Base-by-base conservation (phyloP, 2,329 filamentous ascomycete genomes). In the Myriosclerotinia curreyana region DNA sequence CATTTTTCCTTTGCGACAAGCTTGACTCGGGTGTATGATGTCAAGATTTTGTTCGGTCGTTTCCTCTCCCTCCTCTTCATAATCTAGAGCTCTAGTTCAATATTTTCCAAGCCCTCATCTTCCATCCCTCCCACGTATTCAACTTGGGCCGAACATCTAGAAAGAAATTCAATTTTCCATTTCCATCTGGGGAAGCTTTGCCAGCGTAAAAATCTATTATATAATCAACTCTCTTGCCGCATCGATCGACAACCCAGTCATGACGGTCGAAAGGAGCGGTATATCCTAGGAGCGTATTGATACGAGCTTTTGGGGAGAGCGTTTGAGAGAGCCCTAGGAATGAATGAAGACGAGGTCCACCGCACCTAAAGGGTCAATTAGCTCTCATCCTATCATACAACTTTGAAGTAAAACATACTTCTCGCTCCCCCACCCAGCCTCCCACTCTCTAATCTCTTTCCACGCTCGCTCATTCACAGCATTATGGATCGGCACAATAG, bases 201-300 rank as follows among this genome's bases (percentile, higher is more conserved):
- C 95, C 95, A 6, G 92, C 87, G 75, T 99, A 99, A 72, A 99
- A 99, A 77, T 99, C 95, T 76, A 99, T 99, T 48, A 99, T 89
- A 75, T 99, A 99, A 72, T 98, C 95, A 56, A 99, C 79, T 72
- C 85, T 86, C 25, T 81, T 88, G 38, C 90, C 94, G 74, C 95
- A 98, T 60, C 95, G 83, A 77, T 99, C 93, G 44, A 99, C 88
- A 31, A 97, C 87, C 95, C 95, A 99, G 76, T 99, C 95, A 76
- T 99, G 95, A 36, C 95, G 83, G 78, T 99, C 95, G 76, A 99
- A 99, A 1, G 95, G 95, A 61, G 88, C 82, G 66, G 89, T 88
- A 76, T 96, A 98, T n/a, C 95, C 95, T 62, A 96, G 78, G 65
- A 92, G 77, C 5, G 87, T 90, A 76, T 96, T 96, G 69, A 95